Conservation (phyloP, 768 basidiomycete species). For the Boletus rex-veris region DNA sequence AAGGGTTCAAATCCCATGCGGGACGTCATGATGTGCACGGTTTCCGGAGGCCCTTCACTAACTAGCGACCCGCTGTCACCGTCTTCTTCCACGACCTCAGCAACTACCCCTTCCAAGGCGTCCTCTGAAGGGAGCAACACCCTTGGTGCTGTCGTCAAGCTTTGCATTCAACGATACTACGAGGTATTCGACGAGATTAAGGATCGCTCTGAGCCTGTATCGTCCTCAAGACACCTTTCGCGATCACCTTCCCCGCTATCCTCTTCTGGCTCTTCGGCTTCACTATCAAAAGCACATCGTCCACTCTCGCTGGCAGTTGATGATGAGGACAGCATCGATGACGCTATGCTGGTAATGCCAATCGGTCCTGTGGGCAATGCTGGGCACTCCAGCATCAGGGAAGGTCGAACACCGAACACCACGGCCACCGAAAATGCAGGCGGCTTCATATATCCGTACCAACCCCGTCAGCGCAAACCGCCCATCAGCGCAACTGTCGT, state of each 20-base stretch:
- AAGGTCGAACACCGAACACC: constrained; percentile 9
- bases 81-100: constrained; percentile 11
- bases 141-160: constrained; percentile 64
- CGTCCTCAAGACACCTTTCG: constrained; percentile 22
- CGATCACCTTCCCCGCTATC: constrained; percentile 31
- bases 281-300: constrained; percentile 20
- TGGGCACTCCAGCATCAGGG: constrained; percentile 8
- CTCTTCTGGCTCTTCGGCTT: constrained; percentile 18
- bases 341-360: constrained; percentile 72
- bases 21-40: constrained; percentile 71
- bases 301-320: constrained; percentile 36
- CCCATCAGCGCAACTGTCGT: constrained; percentile 19
- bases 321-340: constrained; percentile 74
- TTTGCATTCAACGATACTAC: constrained; percentile 80
- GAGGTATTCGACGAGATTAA: constrained; percentile 82
- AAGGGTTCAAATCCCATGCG: constrained; percentile 61
- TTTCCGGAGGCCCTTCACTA: constrained; percentile 48
- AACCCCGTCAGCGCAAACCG: constrained; percentile 42
- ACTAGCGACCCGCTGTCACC: constrained; percentile 27
- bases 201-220: constrained; percentile 64
- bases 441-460: constrained; percentile 25
- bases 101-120: constrained; percentile 21
- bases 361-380: constrained; percentile 43
- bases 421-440: constrained; percentile 11
- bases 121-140: constrained; percentile 53